Evolutionary conservation across 2,329 filamentous ascomycete species (phyloP).

Genomic region (Basipetospora sp.): DNA sequence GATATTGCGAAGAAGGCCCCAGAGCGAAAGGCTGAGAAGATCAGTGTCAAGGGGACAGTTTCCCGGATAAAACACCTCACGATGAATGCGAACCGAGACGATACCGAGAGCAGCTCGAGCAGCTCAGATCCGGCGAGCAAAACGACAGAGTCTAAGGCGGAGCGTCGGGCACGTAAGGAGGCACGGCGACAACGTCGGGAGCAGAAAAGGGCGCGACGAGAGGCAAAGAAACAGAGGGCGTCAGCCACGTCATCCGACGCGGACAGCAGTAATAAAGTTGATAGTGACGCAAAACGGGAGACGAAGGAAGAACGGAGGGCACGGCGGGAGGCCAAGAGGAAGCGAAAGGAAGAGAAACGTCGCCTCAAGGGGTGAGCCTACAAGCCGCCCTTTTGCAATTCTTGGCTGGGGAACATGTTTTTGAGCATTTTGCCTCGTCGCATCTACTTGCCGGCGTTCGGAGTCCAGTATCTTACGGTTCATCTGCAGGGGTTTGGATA

Average conservation of each 20-base stretch:
- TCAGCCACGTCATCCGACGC: slow-evolving; percentile 12
- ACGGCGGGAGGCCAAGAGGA: slow-evolving; percentile 14
- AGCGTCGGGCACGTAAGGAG: slow-evolving; percentile 22
- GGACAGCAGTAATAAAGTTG: slow-evolving; percentile 1
- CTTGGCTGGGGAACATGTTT: too few species aligned
- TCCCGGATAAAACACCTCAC: neutral
- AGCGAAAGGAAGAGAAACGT: slow-evolving; percentile 29
- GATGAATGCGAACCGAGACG: slow-evolving; percentile 2
- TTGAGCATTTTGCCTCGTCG: too few species aligned
- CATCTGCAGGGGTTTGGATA: slow-evolving; percentile 1
- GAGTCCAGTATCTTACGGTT: neutral
- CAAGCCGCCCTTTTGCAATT: neutral
- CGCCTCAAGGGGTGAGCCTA: slow-evolving; percentile 12
- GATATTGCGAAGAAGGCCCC: neutral
- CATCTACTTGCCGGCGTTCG: slow-evolving; percentile 1
- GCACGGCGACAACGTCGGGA: slow-evolving; percentile 16
- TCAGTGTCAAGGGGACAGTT: neutral
- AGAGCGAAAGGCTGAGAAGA: slow-evolving; percentile 3
- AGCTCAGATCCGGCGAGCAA: slow-evolving; percentile 8
- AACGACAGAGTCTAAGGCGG: slow-evolving; percentile 28
- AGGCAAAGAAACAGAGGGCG: slow-evolving; percentile 9
- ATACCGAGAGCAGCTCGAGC: slow-evolving; percentile 6
- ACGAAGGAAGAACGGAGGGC: slow-evolving; percentile 14
- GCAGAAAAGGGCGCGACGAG: slow-evolving; percentile 12
- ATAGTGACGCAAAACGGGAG: slow-evolving; percentile 10